Percentiles rank a stretch among this genome's conserved stretches.
Evolutionary conservation across 108 stramenopile genomes (phyloP).

Genomic region (Asterionellopsis glacialis): DNA sequence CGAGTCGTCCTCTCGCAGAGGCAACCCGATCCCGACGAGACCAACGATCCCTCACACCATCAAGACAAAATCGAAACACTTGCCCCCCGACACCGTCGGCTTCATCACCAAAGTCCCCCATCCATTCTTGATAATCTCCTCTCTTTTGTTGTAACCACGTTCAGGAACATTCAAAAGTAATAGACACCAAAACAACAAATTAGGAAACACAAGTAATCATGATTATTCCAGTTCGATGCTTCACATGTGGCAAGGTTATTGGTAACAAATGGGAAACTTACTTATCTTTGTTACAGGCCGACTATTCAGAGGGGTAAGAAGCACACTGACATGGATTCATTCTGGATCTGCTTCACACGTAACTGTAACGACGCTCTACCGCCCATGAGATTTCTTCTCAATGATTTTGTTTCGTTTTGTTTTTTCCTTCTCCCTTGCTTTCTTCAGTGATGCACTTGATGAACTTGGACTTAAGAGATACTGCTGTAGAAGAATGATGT

Average conservation of each 20-base stretch:
- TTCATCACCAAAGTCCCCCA: no score
- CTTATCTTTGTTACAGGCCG: slow-evolving; percentile 89
- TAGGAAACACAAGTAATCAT: slow-evolving; percentile 29
- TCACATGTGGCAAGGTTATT: slow-evolving; percentile 99
- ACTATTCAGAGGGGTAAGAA: slow-evolving; percentile 89
- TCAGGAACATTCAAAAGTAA: no score
- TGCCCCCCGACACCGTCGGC: no score
- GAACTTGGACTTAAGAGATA: slow-evolving; percentile 97
- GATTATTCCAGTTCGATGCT: slow-evolving; percentile 99
- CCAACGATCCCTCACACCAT: no score
- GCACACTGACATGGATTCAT: not conserved
- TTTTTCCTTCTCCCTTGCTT: not conserved
- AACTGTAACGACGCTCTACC: not conserved
- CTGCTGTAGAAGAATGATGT: slow-evolving; percentile 99
- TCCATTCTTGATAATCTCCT: no score
- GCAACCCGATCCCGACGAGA: no score
- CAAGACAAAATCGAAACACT: no score
- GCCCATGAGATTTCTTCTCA: no score
- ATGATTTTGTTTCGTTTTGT: not conserved
- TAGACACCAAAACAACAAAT: not conserved
- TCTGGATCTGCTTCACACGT: not conserved
- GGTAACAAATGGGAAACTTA: slow-evolving; percentile 99
- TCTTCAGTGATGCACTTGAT: slow-evolving; percentile 91
- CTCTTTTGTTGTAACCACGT: no score
- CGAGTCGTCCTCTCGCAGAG: no score